Percentiles rank a stretch among this genome's conserved stretches.
Evolutionary conservation across 805 yeast genomes (phyloP).

Genomic region (Torulaspora quercuum): DNA sequence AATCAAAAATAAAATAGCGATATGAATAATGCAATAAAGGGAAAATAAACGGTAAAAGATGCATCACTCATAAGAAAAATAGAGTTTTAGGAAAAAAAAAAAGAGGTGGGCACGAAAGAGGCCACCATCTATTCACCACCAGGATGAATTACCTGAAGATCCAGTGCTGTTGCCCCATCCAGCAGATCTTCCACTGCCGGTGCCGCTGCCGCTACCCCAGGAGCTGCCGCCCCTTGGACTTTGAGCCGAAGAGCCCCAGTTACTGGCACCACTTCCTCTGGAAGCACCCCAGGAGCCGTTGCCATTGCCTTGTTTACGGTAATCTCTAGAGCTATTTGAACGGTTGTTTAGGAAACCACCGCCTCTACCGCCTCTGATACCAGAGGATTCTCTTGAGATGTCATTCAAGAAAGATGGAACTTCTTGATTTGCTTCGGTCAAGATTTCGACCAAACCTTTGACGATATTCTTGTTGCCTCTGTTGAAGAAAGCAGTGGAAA

Average conservation of each 20-base stretch:
- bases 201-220: slow-evolving; percentile 33
- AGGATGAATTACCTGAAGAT: slow-evolving; percentile 20
- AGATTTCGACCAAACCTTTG: slow-evolving; percentile 80
- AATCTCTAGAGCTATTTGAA: slow-evolving; percentile 45
- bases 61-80: slow-evolving; percentile 9
- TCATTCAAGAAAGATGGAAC: slow-evolving; percentile 84
- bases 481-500: slow-evolving; percentile 97
- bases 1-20: slow-evolving; percentile 12
- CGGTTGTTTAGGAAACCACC: slow-evolving; percentile 47
- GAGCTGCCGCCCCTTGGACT: slow-evolving; percentile 34
- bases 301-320: slow-evolving; percentile 45
- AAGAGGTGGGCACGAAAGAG: slow-evolving; percentile 1
- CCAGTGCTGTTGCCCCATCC: slow-evolving; percentile 36
- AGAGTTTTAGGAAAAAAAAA: slow-evolving; percentile 3
- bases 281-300: slow-evolving; percentile 38
- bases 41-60: slow-evolving; percentile 4
- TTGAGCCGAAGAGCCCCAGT: slow-evolving; percentile 15
- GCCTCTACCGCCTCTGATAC: slow-evolving; percentile 56
- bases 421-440: slow-evolving; percentile 96
- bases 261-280: slow-evolving; percentile 26
- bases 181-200: slow-evolving; percentile 35
- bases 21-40: slow-evolving; percentile 11
- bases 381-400: slow-evolving; percentile 70
- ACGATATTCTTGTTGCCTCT: slow-evolving; percentile 88
- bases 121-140: slow-evolving; percentile 26